These are phyloP conservation scores for Mallotus repandus DNA, from an alignment of 441 rosid genomes.

Conservation along the genomic window DNA sequence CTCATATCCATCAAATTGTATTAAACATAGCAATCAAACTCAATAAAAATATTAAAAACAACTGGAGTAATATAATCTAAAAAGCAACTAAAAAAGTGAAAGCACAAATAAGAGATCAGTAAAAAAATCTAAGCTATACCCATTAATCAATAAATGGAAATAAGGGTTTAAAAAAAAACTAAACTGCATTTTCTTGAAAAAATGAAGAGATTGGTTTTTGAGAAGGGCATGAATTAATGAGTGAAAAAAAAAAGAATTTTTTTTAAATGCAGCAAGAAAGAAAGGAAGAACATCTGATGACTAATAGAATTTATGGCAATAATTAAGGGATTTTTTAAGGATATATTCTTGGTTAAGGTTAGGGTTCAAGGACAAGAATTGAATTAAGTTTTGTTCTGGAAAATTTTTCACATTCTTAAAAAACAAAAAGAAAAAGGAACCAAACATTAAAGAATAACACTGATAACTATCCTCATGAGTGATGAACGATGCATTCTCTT, in stretches of 20 bases:
- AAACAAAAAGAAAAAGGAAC: constrained; percentile 3
- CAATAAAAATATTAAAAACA: neutral
- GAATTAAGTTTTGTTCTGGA: constrained; percentile 24
- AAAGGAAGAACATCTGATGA: constrained; percentile 25
- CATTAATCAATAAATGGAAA: constrained; percentile 25
- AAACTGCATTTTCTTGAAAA: constrained; percentile 21
- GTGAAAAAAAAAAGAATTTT: neutral
- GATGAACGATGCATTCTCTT: too few relatives aligned
- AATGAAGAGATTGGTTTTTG: neutral
- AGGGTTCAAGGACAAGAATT: constrained; percentile 25
- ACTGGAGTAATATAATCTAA: constrained; percentile 7
- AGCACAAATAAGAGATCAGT: too few relatives aligned
- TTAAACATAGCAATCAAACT: constrained; percentile 15
- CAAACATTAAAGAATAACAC: neutral
- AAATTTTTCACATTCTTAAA: constrained; percentile 24
- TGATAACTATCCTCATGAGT: too few relatives aligned
- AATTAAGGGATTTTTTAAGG: constrained; percentile 32
- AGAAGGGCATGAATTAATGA: neutral
- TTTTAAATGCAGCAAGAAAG: neutral
- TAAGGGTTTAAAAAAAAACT: constrained; percentile 6
- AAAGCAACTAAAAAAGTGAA: neutral
- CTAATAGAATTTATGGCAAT: constrained; percentile 25
- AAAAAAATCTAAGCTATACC: constrained; percentile 24
- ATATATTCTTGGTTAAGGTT: constrained; percentile 11
- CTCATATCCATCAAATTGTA: constrained; percentile 34